Evolutionary conservation across 306 rosid species (phyloP), one percentile per base, ranked within the genome.

Genomic region (Pyrus bretschneideri): DNA sequence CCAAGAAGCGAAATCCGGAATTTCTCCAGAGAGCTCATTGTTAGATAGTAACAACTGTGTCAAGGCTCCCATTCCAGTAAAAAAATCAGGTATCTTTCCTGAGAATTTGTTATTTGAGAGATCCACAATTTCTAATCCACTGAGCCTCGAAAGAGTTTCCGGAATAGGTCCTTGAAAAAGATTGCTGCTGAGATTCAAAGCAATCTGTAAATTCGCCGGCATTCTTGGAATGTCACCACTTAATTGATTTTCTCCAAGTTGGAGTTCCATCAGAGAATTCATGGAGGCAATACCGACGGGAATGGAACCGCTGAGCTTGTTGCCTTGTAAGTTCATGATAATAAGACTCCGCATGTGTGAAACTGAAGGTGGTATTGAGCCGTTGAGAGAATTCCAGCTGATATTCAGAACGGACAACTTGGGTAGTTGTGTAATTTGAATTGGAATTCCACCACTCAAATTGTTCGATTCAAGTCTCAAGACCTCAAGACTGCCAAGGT

Each of bases 121-220:
- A 78, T 95, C 99, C 90, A 92, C 72, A 31, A 95, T 72, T 88
- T 88, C 96, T 4, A 92, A 79, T 61, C 0, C 67, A 49, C 0
- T 0, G 57, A 94, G 86, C 3, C 0, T 8, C 23, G n/a, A 5
- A 6, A 95, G 86, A 68, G 30, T 67, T 3, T 0, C 1, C 0
- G 96, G 96, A 76, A 95, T 92, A 14, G n/a, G n/a, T 44, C 93
- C 99, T 15, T 14, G 51, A 46, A 95, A 89, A 68, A 0, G 83
- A 80, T 95, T 95, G 82, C 77, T 80, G 76, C 98, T 92, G 76
- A 95, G 96, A 83, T 95, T 90, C 88, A 95, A 70, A 25, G 87
- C 72, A 78, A 85, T 81, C 86, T 88, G 96, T 59, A 95, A 81
- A 63, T 0, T 72, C n/a, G 0, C 0, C 30, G 98, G 93, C 98